Evolutionary conservation across 768 basidiomycete genomes (phyloP), one percentile per base, ranked within the genome.

Genomic region (Psilocybe cyanescens): DNA sequence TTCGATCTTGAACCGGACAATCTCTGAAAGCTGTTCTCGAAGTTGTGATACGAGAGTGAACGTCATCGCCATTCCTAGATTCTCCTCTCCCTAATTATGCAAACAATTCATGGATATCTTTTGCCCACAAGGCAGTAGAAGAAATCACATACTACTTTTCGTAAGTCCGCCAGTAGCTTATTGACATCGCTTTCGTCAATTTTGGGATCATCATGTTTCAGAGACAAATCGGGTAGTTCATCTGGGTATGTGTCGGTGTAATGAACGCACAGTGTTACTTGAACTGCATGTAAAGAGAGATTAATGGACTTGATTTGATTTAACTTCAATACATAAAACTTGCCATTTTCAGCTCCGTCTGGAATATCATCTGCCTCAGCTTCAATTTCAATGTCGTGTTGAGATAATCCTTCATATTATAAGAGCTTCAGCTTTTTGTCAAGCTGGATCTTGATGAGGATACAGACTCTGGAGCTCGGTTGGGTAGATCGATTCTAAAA

Each of bases 51-150:
- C 89, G 16, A 99, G 81, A 0, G 97, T 95, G 71, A 97, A 99
- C 16, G 95, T 96, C 95, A 99, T 98, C 2, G 97, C 95, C 90
- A 96, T 96, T 46, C 94, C 94, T 19, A 94, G 69, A 72, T 92
- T 95, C 70, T 95, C 94, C 70, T 90, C 85, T 58, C 91, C 92
- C 90, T 92, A 57, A 59, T 55, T 53, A 56, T 33, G 63, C 55
- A 31, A 55, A 44, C 35, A 12, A 35, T n/a, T 41, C 58, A 30
- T 55, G 24, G 29, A 16, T 19, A 48, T 16, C 11, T 24, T 28
- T 24, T 24, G 24, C 44, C 11, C 24, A 50, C 24, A 44, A 12
- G 35, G 45, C 41, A 47, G 37, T 56, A n/a, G 54, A 8, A 31
- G 49, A 53, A 5, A 37, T 31, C 31, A 76, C 86, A 60, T 73